These are phyloP conservation scores for Pueraria montana DNA, from an alignment of 306 rosid genomes.

Conservation along the genomic window DNA sequence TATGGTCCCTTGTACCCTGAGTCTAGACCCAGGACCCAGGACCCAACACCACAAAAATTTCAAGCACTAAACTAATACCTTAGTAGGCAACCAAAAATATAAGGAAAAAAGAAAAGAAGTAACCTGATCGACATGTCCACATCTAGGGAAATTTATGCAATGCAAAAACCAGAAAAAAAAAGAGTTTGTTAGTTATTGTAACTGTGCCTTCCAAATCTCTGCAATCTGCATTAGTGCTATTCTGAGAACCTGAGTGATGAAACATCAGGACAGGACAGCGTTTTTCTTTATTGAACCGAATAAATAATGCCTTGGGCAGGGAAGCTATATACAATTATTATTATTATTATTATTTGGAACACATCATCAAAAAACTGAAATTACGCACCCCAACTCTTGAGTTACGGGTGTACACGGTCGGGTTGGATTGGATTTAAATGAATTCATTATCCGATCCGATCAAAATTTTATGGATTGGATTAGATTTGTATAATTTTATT, in stretches of 20 bases:
- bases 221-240: conserved; percentile 43
- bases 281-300: conserved; percentile 7
- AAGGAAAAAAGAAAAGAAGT: conserved; percentile 20
- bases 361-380: conserved; percentile 10
- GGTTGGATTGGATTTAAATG: too few relatives aligned
- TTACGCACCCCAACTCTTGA: conserved; percentile 1
- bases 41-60: conserved; percentile 44
- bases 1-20: conserved; percentile 56
- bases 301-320: conserved; percentile 16
- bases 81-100: conserved; percentile 41
- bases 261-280: conserved; percentile 36
- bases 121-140: conserved; percentile 42
- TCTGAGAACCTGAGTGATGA: conserved; percentile 27
- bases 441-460: too few relatives aligned
- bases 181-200: conserved; percentile 48
- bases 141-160: conserved; percentile 41
- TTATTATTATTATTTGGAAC: conserved; percentile 19
- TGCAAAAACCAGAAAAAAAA: conserved; percentile 24
- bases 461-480: too few relatives aligned
- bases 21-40: conserved; percentile 48
- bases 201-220: conserved; percentile 47
- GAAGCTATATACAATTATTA: conserved; percentile 28
- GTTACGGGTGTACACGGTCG: too few relatives aligned
- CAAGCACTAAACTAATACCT: background rate
- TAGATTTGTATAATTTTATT: too few relatives aligned